Percentiles rank a stretch among this genome's conserved stretches.
These are phyloP conservation scores for Dryas octopetala DNA, from an alignment of 306 rosid species.

Conservation along the genomic window DNA sequence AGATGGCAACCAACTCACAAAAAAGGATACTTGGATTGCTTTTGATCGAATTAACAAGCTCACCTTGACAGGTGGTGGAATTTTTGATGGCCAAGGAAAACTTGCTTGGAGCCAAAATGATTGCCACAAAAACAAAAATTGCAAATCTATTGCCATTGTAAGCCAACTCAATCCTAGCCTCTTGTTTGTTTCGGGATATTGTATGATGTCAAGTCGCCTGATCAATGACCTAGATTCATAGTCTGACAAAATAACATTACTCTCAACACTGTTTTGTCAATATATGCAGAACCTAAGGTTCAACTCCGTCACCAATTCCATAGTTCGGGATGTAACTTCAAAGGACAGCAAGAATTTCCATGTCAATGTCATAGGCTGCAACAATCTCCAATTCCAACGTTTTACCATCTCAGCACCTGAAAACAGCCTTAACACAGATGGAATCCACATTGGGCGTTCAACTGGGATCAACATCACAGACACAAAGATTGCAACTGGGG, in stretches of 20 bases:
- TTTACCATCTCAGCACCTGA: constrained; percentile 34
- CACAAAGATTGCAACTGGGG: too few relatives aligned
- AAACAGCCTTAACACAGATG: constrained; percentile 46
- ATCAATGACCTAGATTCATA: neutral
- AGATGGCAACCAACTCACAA: neutral
- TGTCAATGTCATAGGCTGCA: constrained; percentile 35
- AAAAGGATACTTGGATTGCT: constrained; percentile 31
- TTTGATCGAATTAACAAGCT: constrained; percentile 20
- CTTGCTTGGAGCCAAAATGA: constrained; percentile 32
- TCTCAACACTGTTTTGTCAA: neutral
- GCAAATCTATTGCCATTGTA: neutral
- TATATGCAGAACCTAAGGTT: constrained; percentile 41
- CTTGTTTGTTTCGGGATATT: too few relatives aligned
- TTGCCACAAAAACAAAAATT: constrained; percentile 4
- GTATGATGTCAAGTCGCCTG: too few relatives aligned
- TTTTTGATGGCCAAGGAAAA: constrained; percentile 45
- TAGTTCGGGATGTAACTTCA: constrained; percentile 28
- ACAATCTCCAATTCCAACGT: neutral
- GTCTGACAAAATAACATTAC: too few relatives aligned
- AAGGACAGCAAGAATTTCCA: constrained; percentile 45
- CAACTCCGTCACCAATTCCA: constrained; percentile 23
- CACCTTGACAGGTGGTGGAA: constrained; percentile 38
- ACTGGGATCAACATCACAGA: neutral
- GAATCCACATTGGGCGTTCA: constrained; percentile 48
- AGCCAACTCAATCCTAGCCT: too few relatives aligned